Evolutionary conservation across 352 stramenopile genomes (phyloP).

Genomic region (Blastocystis sp.): DNA sequence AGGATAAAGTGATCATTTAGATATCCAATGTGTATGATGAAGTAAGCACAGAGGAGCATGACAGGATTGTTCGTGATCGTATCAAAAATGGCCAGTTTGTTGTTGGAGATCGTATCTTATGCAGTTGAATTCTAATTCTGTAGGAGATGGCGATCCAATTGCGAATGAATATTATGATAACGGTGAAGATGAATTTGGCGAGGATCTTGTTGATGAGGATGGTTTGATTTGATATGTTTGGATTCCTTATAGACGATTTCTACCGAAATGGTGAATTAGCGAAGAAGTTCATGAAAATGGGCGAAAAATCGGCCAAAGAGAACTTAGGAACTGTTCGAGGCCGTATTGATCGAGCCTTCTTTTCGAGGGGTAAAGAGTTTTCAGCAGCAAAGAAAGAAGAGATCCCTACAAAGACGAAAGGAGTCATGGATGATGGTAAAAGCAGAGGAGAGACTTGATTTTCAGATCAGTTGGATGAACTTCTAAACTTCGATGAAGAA

Average conservation of each 20-base stretch:
- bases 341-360: constrained; percentile 44
- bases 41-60: not conserved
- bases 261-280: constrained; percentile 33
- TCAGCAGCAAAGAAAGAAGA: not conserved
- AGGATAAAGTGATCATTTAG: not conserved
- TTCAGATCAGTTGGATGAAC: constrained; percentile 13
- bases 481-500: constrained; percentile 43
- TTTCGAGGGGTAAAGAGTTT: not conserved
- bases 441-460: not conserved
- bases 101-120: not conserved
- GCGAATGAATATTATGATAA: constrained; percentile 55
- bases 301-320: constrained; percentile 35
- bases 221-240: not conserved
- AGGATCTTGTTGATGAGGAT: not conserved
- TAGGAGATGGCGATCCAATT: not conserved
- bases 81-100: constrained; percentile 40
- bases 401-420: not conserved
- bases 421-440: not conserved
- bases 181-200: constrained; percentile 42
- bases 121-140: not conserved
- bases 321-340: not conserved
- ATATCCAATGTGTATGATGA: constrained; percentile 37
- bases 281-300: constrained; percentile 33
- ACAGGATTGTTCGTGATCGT: not conserved
- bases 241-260: not conserved